Evolutionary conservation across 1,284 basidiomycete genomes (phyloP).

Genomic region (Rhodotorula sp.): DNA sequence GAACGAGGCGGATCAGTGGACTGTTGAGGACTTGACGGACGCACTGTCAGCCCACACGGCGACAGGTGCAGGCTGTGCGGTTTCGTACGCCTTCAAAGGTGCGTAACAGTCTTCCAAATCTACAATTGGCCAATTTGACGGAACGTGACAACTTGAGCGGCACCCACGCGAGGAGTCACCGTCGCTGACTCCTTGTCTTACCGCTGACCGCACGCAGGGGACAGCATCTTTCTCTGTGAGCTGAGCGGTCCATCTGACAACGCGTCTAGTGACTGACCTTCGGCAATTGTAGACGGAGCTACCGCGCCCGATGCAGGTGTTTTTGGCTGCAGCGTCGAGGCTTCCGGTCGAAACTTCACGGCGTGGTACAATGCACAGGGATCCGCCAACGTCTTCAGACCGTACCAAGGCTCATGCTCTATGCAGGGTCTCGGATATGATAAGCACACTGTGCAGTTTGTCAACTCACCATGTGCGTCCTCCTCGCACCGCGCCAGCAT

Average conservation of each 20-base stretch:
- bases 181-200: too few relatives aligned
- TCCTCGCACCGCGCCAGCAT: background rate
- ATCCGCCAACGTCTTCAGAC: background rate
- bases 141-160: too few relatives aligned
- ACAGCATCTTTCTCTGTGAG: too few relatives aligned
- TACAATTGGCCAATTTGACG: too few relatives aligned
- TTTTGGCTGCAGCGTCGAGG: background rate
- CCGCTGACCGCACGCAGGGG: too few relatives aligned
- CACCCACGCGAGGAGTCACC: too few relatives aligned
- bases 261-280: too few relatives aligned
- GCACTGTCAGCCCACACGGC: conserved; percentile 15
- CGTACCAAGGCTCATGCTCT: conserved; percentile 20
- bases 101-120: too few relatives aligned
- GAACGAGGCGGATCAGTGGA: conserved; percentile 10
- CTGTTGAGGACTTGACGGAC: conserved; percentile 6
- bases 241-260: too few relatives aligned
- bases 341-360: background rate
- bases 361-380: conserved; percentile 21
- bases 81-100: conserved; percentile 18
- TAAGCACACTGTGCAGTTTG: conserved; percentile 14
- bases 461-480: conserved; percentile 19
- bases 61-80: conserved; percentile 16
- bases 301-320: background rate
- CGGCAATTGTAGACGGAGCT: background rate
- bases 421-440: conserved; percentile 20